These are phyloP conservation scores for Porphyrellus cyaneotinctus DNA, from an alignment of 768 basidiomycete species.

Conservation along the genomic window DNA sequence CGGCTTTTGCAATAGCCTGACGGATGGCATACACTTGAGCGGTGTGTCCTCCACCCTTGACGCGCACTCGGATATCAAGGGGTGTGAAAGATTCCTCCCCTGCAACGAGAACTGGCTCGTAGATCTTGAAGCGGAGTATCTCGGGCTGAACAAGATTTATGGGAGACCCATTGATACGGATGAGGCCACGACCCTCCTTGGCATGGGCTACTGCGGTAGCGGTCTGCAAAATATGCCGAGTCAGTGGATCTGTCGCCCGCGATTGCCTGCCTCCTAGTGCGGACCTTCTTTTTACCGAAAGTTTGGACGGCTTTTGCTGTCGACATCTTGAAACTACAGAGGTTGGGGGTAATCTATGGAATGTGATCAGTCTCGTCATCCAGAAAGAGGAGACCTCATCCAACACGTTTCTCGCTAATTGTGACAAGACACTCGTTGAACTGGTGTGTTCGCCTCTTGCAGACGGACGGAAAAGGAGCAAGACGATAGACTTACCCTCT, in stretches of 20 bases:
- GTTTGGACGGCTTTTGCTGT: slow-evolving; percentile 90
- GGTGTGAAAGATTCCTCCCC: slow-evolving; percentile 83
- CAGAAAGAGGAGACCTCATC: slow-evolving; percentile 33
- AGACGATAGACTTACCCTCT: slow-evolving; percentile 37
- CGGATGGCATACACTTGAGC: slow-evolving; percentile 99
- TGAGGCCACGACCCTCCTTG: slow-evolving; percentile 92
- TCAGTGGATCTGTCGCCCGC: background rate
- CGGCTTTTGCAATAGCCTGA: slow-evolving; percentile 96
- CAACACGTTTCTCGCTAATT: slow-evolving; percentile 34
- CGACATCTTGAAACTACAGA: slow-evolving; percentile 53
- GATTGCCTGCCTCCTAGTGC: slow-evolving; percentile 17
- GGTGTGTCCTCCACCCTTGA: slow-evolving; percentile 99
- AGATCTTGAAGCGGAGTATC: slow-evolving; percentile 96
- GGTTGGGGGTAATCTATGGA: slow-evolving; percentile 19
- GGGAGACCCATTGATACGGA: slow-evolving; percentile 95
- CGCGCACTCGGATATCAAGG: slow-evolving; percentile 95
- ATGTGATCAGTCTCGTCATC: slow-evolving; percentile 37
- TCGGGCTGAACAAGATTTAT: slow-evolving; percentile 94
- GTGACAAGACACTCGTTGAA: background rate
- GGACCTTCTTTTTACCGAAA: slow-evolving; percentile 99
- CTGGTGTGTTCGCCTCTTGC: background rate
- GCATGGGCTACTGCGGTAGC: slow-evolving; percentile 98
- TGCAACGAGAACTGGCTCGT: slow-evolving; percentile 93
- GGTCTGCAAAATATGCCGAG: slow-evolving; percentile 50
- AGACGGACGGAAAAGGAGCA: background rate